Base-by-base conservation (phyloP, 2,329 filamentous ascomycete genomes). In the Furcasterigmium furcatum region DNA sequence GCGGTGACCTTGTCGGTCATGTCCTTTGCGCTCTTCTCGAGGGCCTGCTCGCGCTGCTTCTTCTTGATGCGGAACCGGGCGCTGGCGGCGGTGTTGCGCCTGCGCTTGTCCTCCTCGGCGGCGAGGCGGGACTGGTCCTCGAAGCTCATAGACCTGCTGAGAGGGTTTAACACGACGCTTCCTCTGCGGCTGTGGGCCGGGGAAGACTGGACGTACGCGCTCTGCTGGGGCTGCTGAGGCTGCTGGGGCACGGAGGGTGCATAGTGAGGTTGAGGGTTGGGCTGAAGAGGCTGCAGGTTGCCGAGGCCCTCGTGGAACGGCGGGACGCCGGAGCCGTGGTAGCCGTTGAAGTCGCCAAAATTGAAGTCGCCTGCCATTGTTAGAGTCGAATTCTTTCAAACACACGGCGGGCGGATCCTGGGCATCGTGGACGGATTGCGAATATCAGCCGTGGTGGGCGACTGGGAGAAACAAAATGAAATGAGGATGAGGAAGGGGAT, bases 11-110 rank as follows among this genome's bases (percentile, higher is more conserved):
- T 91, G 38, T 94, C 87, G 22, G 81, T 81, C 69, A 92, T 88
- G 55, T 95, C 90, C 66, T 91, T 90, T 57, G 89, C 85, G 4
- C 82, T 85, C 59, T 82, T 83, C 66, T 92, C 88, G 43, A 95
- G 81, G 9, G 88, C 86, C 66, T 91, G 87, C 72, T 95, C 90
- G 42, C 90, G 85, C 70, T 94, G 88, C 81, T 95, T 95, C 85
- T 95, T 95, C 82, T 95, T 95, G 63, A 94, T 83, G 48, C 90
- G 86, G 77, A 95, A 95, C 41, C 90, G 86, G 16, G 90, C 90
- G 54, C 85, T 91, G 45, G 90, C 90, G 25, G 90, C 90, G 3
- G 91, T 95, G 70, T 95, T 95, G 52, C 90, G 84, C 48, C 89
- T 83, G 41, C 90, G 85, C 72, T 95, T 95, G 64, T 95, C 90